These are phyloP conservation scores for Cylindrodendrum hubeiense DNA, from an alignment of 2,329 filamentous ascomycete genomes.

Conservation along the genomic window DNA sequence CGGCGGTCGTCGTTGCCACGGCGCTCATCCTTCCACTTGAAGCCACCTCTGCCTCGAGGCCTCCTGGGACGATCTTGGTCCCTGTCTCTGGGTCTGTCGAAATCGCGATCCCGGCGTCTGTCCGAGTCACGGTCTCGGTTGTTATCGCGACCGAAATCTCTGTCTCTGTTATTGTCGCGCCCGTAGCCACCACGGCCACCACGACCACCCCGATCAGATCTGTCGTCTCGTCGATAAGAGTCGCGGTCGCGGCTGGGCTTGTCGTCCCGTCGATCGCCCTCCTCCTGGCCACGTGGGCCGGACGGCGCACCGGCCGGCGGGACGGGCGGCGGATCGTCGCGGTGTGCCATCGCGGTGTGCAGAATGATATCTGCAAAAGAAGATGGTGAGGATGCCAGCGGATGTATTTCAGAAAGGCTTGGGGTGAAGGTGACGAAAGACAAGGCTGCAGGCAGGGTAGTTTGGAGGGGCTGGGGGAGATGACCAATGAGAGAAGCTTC, in stretches of 20 bases:
- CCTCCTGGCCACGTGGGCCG: slow-evolving; percentile 6
- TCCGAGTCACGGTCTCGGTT: slow-evolving; percentile 17
- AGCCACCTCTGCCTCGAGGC: slow-evolving; percentile 40
- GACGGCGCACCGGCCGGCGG: too few species aligned
- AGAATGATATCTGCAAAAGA: background rate
- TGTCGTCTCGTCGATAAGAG: slow-evolving; percentile 11
- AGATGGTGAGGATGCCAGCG: slow-evolving; percentile 5
- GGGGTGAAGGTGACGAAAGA: slow-evolving; percentile 11
- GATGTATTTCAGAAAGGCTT: slow-evolving; percentile 5
- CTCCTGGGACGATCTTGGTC: slow-evolving; percentile 39
- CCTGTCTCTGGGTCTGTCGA: slow-evolving; percentile 38
- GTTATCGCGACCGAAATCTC: background rate
- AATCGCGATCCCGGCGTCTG: slow-evolving; percentile 18
- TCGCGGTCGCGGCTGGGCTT: background rate
- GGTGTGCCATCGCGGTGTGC: slow-evolving; percentile 20
- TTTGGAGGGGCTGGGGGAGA: background rate
- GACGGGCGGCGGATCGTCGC: slow-evolving; percentile 12
- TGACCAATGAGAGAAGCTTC: slow-evolving; percentile 1
- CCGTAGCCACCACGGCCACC: background rate
- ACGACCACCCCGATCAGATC: slow-evolving; percentile 12
- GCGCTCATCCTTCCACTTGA: slow-evolving; percentile 45
- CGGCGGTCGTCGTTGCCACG: slow-evolving; percentile 37
- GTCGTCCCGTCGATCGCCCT: slow-evolving; percentile 9
- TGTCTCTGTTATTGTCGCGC: slow-evolving; percentile 6
- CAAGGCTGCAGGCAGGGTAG: slow-evolving; percentile 12